Percentiles rank a stretch among this genome's conserved stretches.
phyloP scores from a whole-genome alignment of 805 yeast genomes.

The Candida parachauliodes region DNA sequence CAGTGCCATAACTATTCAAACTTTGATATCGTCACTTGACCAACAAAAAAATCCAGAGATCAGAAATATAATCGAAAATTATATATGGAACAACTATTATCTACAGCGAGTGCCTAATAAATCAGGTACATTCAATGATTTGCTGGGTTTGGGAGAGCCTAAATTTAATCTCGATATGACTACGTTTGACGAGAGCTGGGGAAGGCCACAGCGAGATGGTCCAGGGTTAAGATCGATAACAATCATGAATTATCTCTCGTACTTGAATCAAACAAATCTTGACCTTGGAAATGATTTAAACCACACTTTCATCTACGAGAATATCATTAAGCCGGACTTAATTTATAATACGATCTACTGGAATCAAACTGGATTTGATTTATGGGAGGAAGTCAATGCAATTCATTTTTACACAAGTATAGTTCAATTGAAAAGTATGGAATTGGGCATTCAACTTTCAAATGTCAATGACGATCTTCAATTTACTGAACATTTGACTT shows the following conservation, averaged over 20 bases:
- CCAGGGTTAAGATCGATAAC: conserved; percentile 80
- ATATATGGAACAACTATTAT: conserved; percentile 52
- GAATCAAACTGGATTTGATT: conserved; percentile 69
- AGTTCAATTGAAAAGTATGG: conserved; percentile 68
- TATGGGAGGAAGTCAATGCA: conserved; percentile 87
- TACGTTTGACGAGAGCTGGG: conserved; percentile 72
- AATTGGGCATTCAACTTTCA: conserved; percentile 31
- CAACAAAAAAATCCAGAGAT: conserved; percentile 6
- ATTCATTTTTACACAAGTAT: conserved; percentile 76
- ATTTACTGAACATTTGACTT: conserved; percentile 26
- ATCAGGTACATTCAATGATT: conserved; percentile 53
- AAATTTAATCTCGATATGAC: conserved; percentile 69
- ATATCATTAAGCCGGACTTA: conserved; percentile 67
- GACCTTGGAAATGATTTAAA: conserved; percentile 14
- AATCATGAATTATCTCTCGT: conserved; percentile 38
- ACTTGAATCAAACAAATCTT: not conserved
- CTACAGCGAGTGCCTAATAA: conserved; percentile 68
- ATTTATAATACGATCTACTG: conserved; percentile 59
- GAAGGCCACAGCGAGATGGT: conserved; percentile 94
- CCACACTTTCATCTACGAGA: conserved; percentile 41
- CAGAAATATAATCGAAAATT: conserved; percentile 46
- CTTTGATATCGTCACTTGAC: conserved; percentile 46
- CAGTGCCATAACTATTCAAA: conserved; percentile 72
- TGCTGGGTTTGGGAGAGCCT: conserved; percentile 82
- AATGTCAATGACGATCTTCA: conserved; percentile 17